Percentiles rank a stretch among this genome's conserved stretches.
phyloP scores from a whole-genome alignment of 805 yeast genomes.

The Candida silvatica region DNA sequence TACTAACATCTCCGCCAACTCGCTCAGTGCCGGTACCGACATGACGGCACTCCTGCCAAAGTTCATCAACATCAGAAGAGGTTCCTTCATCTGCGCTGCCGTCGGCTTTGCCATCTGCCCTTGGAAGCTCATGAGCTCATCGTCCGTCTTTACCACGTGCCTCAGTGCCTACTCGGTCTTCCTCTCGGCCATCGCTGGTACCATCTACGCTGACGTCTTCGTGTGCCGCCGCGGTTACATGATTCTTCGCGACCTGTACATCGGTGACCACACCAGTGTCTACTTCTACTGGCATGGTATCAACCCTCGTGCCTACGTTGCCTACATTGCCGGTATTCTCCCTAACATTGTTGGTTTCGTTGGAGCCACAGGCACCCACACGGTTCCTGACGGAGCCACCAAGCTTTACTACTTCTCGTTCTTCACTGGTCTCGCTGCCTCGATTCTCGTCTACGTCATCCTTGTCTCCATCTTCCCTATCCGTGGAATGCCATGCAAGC shows the following conservation, averaged over 20 bases:
- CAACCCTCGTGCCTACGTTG: conserved; percentile 80
- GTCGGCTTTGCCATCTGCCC: conserved; percentile 71
- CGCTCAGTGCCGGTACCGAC: conserved; percentile 66
- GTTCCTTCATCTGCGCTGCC: conserved; percentile 68
- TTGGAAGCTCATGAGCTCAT: conserved; percentile 67
- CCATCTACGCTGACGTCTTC: conserved; percentile 57
- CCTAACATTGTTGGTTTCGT: conserved; percentile 87
- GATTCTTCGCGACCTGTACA: conserved; percentile 55
- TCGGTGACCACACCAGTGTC: conserved; percentile 31
- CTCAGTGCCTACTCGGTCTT: conserved; percentile 77
- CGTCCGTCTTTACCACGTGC: conserved; percentile 71
- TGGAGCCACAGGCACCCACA: conserved; percentile 64
- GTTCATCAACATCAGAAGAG: conserved; percentile 68
- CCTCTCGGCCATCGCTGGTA: conserved; percentile 78
- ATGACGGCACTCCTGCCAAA: conserved; percentile 59
- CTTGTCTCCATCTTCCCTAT: conserved; percentile 46
- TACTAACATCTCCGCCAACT: conserved; percentile 67
- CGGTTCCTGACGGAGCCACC: conserved; percentile 72
- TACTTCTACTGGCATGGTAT: conserved; percentile 63
- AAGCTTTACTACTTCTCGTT: conserved; percentile 66
- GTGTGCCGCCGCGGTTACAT: conserved; percentile 69
- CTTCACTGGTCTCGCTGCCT: conserved; percentile 62
- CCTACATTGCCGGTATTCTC: conserved; percentile 71
- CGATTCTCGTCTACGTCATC: conserved; percentile 46
- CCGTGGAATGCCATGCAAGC: conserved; percentile 31